Conservation (phyloP, 1,284 basidiomycete species). For the Cerrena zonata region DNA sequence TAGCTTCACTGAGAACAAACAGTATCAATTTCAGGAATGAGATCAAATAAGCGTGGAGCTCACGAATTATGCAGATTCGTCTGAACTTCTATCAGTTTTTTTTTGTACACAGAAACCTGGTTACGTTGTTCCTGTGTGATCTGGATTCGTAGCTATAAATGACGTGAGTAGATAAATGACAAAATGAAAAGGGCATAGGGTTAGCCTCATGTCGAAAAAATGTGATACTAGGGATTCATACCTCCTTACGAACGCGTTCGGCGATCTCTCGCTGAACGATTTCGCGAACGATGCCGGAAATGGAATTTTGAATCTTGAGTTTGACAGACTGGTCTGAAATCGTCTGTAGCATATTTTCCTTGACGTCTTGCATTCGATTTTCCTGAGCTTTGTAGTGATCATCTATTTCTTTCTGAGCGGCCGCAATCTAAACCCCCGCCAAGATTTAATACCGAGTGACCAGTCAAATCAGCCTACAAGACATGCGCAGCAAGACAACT, state of each 20-base stretch:
- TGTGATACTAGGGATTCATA: slow-evolving; percentile 7
- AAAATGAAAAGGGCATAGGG: neutral
- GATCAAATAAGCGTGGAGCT: slow-evolving; percentile 18
- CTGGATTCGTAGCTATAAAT: slow-evolving; percentile 35
- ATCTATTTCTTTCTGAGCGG: slow-evolving; percentile 32
- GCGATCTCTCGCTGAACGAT: slow-evolving; percentile 34
- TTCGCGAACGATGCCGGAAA: slow-evolving; percentile 32
- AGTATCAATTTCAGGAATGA: slow-evolving; percentile 1
- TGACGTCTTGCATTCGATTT: slow-evolving; percentile 31
- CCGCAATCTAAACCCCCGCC: slow-evolving; percentile 29
- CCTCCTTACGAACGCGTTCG: slow-evolving; percentile 28
- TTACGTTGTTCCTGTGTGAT: slow-evolving; percentile 39
- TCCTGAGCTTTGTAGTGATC: slow-evolving; percentile 36
- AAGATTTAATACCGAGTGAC: neutral
- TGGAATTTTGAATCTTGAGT: slow-evolving; percentile 26
- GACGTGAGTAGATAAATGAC: neutral
- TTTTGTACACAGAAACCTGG: slow-evolving; percentile 33
- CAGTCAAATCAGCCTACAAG: too few species aligned
- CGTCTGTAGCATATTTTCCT: slow-evolving; percentile 30
- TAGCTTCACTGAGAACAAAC: slow-evolving; percentile 38
- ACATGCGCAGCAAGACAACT: slow-evolving; percentile 12
- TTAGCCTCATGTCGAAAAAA: neutral
- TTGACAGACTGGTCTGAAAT: slow-evolving; percentile 35
- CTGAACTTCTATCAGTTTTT: slow-evolving; percentile 31
- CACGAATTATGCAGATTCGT: slow-evolving; percentile 46